A percentile compares a stretch with the other conserved stretches of the same genome.
These are phyloP conservation scores for Collybia sordida DNA, from an alignment of 768 basidiomycete species.

Conservation along the genomic window DNA sequence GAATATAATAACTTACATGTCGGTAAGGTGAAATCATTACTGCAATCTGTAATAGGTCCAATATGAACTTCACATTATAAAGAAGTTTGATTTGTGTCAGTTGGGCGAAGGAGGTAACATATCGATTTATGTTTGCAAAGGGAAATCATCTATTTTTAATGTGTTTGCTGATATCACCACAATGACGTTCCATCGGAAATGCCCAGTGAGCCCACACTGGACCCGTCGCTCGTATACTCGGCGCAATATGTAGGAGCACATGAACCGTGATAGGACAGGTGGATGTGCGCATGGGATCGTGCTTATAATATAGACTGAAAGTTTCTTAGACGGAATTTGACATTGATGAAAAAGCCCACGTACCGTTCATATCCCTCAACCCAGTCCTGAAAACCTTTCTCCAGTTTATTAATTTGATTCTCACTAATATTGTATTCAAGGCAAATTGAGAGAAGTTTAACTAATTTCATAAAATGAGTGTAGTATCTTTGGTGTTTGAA, in stretches of 20 bases:
- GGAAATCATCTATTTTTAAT: constrained; percentile 30
- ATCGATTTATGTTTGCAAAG: constrained; percentile 26
- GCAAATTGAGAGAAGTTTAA: constrained; percentile 29
- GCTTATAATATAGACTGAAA: constrained; percentile 26
- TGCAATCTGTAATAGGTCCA: constrained; percentile 13
- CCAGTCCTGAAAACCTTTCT: constrained; percentile 25
- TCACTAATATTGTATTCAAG: constrained; percentile 26
- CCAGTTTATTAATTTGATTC: constrained; percentile 16
- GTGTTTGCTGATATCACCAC: constrained; percentile 23
- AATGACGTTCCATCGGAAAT: constrained; percentile 37
- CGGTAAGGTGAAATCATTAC: constrained; percentile 4
- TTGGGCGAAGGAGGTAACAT: constrained; percentile 26
- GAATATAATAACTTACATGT: constrained; percentile 9
- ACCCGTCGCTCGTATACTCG: constrained; percentile 27
- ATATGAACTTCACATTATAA: constrained; percentile 22
- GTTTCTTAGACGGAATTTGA: background rate
- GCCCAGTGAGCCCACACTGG: constrained; percentile 40
- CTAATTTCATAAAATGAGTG: constrained; percentile 32
- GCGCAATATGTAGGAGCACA: constrained; percentile 34
- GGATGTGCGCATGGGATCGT: constrained; percentile 15
- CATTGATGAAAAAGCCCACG: background rate
- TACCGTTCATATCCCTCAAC: constrained; percentile 25
- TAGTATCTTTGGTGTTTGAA: constrained; percentile 30
- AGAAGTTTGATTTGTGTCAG: constrained; percentile 27
- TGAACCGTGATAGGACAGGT: constrained; percentile 31